Conservation (phyloP, 2,329 filamentous ascomycete species). For the Aspergillus arachidicola region DNA sequence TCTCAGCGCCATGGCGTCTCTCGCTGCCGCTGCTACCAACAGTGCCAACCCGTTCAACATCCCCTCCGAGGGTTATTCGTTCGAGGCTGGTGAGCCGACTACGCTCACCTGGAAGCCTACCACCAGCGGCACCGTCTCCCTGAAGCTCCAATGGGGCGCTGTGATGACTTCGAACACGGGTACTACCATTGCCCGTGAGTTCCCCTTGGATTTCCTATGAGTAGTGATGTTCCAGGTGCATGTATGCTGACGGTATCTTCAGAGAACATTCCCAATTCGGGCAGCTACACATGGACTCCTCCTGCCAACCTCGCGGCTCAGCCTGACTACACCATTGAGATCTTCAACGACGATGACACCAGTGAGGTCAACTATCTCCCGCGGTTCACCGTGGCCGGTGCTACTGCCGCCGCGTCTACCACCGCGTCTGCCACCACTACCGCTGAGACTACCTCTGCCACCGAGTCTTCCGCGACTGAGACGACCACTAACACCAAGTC, state of each 20-base stretch:
- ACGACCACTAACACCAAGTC: conserved; percentile 24
- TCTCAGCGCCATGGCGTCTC: conserved; percentile 48
- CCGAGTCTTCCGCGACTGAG: conserved; percentile 25
- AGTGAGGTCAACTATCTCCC: conserved; percentile 55
- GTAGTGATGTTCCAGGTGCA: not conserved
- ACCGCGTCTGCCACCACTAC: conserved; percentile 27
- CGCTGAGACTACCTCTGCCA: conserved; percentile 21
- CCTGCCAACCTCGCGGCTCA: conserved; percentile 44
- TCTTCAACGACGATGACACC: conserved; percentile 51
- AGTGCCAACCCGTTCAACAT: conserved; percentile 53
- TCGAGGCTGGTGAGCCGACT: conserved; percentile 50
- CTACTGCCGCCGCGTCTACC: conserved; percentile 40
- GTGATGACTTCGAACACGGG: conserved; percentile 46
- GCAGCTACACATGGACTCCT: conserved; percentile 53
- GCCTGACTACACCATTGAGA: conserved; percentile 56
- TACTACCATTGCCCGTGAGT: conserved; percentile 48
- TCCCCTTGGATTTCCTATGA: not conserved
- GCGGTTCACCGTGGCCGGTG: conserved; percentile 53
- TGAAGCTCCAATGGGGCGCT: conserved; percentile 52
- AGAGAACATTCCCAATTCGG: conserved; percentile 54
- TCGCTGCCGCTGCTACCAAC: conserved; percentile 42
- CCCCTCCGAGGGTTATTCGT: conserved; percentile 45
- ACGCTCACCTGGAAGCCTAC: conserved; percentile 54
- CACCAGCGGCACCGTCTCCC: conserved; percentile 54
- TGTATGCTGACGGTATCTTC: conserved; percentile 12